These are phyloP conservation scores for Cladosporium austrohemisphaericum DNA, from an alignment of 2,329 filamentous ascomycete species.

Conservation along the genomic window DNA sequence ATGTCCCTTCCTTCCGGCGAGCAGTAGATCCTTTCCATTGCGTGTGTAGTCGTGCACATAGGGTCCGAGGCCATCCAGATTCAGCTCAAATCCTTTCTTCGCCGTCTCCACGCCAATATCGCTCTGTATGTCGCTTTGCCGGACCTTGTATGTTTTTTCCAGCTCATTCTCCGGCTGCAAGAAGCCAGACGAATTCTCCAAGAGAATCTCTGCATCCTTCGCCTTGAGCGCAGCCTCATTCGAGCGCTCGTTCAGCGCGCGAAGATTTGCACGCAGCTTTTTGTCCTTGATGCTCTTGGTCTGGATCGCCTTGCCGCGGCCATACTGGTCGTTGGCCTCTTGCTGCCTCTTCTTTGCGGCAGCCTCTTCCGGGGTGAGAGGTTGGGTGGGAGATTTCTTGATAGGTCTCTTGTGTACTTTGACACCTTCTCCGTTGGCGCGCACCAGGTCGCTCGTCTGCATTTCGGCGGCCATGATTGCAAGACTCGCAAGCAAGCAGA, in stretches of 20 bases:
- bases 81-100: constrained; percentile 89
- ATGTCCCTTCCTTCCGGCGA: constrained; percentile 90
- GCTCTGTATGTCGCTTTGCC: constrained; percentile 76
- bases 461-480: constrained; percentile 15
- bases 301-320: constrained; percentile 73
- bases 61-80: constrained; percentile 75
- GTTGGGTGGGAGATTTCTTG: constrained; percentile 26
- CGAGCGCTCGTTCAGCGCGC: constrained; percentile 75
- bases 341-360: constrained; percentile 32
- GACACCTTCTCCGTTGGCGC: constrained; percentile 24
- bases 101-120: constrained; percentile 78
- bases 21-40: constrained; percentile 79
- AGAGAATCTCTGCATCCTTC: constrained; percentile 90
- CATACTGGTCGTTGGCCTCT: constrained; percentile 59
- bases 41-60: constrained; percentile 86
- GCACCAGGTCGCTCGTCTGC: constrained; percentile 28
- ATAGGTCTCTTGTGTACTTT: constrained; percentile 22
- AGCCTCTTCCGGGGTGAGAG: constrained; percentile 31
- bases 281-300: constrained; percentile 76
- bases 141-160: constrained; percentile 87
- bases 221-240: constrained; percentile 76
- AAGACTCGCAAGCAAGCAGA: background rate
- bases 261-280: constrained; percentile 80
- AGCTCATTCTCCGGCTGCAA: constrained; percentile 84
- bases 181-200: constrained; percentile 82